Base-by-base conservation (phyloP, 306 rosid species). In the Ochetophila trinervis region DNA sequence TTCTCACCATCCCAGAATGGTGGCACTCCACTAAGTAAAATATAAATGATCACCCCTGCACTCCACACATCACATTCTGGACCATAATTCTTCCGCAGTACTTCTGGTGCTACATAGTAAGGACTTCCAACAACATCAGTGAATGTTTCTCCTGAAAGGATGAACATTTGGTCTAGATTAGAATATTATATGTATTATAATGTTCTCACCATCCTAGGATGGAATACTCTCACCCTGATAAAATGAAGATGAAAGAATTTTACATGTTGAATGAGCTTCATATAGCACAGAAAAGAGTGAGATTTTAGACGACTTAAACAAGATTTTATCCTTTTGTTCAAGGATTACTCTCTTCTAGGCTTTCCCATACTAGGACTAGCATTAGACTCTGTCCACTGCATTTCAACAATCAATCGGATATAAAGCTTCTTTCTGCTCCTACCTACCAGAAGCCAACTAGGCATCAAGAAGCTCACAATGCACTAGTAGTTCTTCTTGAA, bases 71-170 rank as follows among this genome's bases (percentile, higher is more conserved):
- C 97, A 73, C 99, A 93, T 69, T 83, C 88, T 68, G 81, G 86
- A 67, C 99, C 96, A 71, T 93, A 93, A 53, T 57, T 78, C 88
- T 89, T 93, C 74, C 83, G 72, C 66, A 93, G 83, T 67, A 93
- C 97, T 84, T 93, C 97, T 60, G 99, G 99, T 40, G 99, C 99
- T 48, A 93, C 99, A 52, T 93, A 93, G 77, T 93, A 93, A n/a
- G 99, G 99, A 74, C 99, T 93, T 12, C 99, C 99, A 72, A 90
- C 97, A 65, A 93, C 91, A 73, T 93, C 97, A 14, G 85, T 82
- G 71, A 90, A 93, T 27, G 80, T 84, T 81, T 90, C 97, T 66
- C 97, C 97, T 90, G 86, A 58, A 71, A 81, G 42, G 27, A 76
- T 62, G 69, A 40, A 47, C 35, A 76, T 52, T 40, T 72, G 44